Evolutionary conservation across 1,139 yeast species (phyloP), one percentile per base, ranked within the genome.

Genomic region (Saccharomyces hybrid): DNA sequence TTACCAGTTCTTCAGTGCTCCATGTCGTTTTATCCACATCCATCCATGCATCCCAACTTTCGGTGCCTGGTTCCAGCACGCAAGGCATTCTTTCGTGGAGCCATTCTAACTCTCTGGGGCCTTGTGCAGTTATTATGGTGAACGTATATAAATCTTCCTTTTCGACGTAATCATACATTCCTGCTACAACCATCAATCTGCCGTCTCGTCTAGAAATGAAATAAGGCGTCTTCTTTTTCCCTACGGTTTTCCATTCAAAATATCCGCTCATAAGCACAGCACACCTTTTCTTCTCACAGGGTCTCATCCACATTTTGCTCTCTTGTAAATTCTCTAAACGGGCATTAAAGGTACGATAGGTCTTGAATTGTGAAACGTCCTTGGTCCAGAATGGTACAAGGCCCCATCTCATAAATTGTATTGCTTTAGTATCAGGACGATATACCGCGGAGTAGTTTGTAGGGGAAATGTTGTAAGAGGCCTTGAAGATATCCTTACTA

Each of bases 251-350:
- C 97, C 97, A 90, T 69, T 90, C 98, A 65, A 80, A 90, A 68
- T 90, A 91, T 0, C 97, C 97, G 63, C 81, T 80, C 47, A 87
- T 78, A 0, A 96, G 91, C 0, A 89, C 80, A 1, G 84, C 83
- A 66, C 97, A 90, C 11, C 78, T 62, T 49, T 61, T 60, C 27
- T 71, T 74, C 25, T 58, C 54, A 48, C 62, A 54, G 41, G 63
- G 58, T 8, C 58, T 57, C 2, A 55, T 56, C 90, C 91, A 86
- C 31, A 82, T 69, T 32, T 74, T 70, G 44, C 75, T 71, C 31
- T 73, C 72, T 0, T 70, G 70, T 9, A 86, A 62, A 1, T 82
- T 75, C 59, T 86, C 95, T 51, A 71, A 70, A 47, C 89, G 71
- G 26, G 93, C 88, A 69, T 86, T 86, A 71, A 86, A 84, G 2